phyloP scores from a whole-genome alignment of 208 protist species.

The Leishmania tarentolae region DNA sequence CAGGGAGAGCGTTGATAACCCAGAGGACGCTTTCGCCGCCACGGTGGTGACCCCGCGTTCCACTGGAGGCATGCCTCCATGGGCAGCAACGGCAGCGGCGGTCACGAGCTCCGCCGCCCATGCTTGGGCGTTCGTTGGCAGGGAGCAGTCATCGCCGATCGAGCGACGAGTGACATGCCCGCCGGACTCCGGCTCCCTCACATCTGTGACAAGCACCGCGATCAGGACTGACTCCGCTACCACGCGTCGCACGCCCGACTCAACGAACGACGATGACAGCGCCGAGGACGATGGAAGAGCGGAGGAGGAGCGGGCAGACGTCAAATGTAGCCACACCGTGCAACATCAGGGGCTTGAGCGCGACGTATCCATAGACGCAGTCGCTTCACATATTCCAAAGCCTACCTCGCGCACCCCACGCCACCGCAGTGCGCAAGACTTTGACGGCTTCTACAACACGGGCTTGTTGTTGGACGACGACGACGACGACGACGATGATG shows the following conservation, averaged over 20 bases:
- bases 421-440: conserved; percentile 6
- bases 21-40: background rate
- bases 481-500: conserved; percentile 16
- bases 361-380: background rate
- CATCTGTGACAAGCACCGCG: conserved; percentile 6
- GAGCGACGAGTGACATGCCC: conserved; percentile 17
- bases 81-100: background rate
- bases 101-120: background rate
- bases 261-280: background rate
- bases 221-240: conserved; percentile 4
- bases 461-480: conserved; percentile 12
- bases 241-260: background rate
- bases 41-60: background rate
- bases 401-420: background rate
- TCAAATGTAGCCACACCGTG: background rate
- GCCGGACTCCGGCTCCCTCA: conserved; percentile 17
- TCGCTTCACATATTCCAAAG: background rate
- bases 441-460: conserved; percentile 27
- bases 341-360: too few species aligned
- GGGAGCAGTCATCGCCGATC: background rate
- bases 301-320: background rate
- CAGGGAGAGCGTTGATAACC: background rate
- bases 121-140: background rate
- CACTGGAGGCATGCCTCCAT: too few species aligned
- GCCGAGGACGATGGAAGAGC: background rate